These are phyloP conservation scores for Solanum chacoense DNA, from an alignment of 305 asterid genomes.

Conservation along the genomic window DNA sequence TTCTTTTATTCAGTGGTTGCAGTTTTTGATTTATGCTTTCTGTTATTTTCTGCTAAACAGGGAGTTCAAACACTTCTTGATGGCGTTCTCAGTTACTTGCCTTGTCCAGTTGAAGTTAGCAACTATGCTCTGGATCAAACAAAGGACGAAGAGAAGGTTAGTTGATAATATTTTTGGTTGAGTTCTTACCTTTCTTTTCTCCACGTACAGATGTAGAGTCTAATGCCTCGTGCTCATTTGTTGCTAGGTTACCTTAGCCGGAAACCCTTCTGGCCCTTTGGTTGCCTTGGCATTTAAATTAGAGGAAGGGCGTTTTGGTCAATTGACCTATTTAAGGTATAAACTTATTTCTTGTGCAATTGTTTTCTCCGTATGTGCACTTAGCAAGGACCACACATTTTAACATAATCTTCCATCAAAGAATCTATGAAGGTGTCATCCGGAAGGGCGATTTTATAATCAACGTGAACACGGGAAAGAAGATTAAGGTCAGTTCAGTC, in stretches of 20 bases:
- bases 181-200: not conserved
- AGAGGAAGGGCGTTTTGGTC: slow-evolving; percentile 97
- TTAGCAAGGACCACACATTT: not conserved
- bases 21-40: not conserved
- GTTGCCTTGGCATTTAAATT: slow-evolving; percentile 97
- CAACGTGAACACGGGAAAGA: slow-evolving; percentile 90
- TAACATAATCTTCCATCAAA: slow-evolving; percentile 21
- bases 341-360: not conserved
- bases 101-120: slow-evolving; percentile 76
- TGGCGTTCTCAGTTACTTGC: slow-evolving; percentile 88
- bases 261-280: slow-evolving; percentile 86
- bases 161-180: not conserved
- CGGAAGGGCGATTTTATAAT: slow-evolving; percentile 88
- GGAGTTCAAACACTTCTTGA: slow-evolving; percentile 96
- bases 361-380: not conserved
- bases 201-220: not conserved
- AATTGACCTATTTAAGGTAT: slow-evolving; percentile 90
- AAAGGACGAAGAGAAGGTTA: slow-evolving; percentile 88
- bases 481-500: slow-evolving; percentile 56
- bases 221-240: not conserved
- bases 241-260: slow-evolving; percentile 63
- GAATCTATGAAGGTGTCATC: slow-evolving; percentile 92
- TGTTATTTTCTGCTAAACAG: slow-evolving; percentile 32
- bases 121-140: slow-evolving; percentile 89
- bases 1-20: not conserved